Conservation (phyloP, 75 land plant genomes). For the Chamaecyparis obtusa region DNA sequence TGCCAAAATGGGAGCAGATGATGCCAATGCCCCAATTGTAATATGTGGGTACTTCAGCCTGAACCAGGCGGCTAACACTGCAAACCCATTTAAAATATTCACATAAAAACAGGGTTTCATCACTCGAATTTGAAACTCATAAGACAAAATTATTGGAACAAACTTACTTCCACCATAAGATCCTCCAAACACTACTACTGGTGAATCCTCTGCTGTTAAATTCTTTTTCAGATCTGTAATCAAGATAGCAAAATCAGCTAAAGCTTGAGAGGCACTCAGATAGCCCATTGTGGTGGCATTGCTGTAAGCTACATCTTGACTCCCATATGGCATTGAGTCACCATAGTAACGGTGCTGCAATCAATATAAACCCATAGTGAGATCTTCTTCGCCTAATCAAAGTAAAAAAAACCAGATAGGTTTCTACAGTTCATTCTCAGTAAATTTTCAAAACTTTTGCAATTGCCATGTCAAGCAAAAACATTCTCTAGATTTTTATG, state of each 20-base stretch:
- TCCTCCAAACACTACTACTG: slow-evolving; percentile 66
- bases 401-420: background rate
- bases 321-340: slow-evolving; percentile 38
- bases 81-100: background rate
- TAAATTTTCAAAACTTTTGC: background rate
- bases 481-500: too few species aligned
- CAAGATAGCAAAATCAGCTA: slow-evolving; percentile 56
- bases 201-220: slow-evolving; percentile 28
- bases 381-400: background rate
- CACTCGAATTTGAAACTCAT: background rate
- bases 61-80: slow-evolving; percentile 82
- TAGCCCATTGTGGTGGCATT: slow-evolving; percentile 39
- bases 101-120: background rate
- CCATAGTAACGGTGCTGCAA: slow-evolving; percentile 71
- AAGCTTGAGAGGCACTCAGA: slow-evolving; percentile 59
- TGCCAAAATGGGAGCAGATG: slow-evolving; percentile 66
- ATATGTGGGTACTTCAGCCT: slow-evolving; percentile 73
- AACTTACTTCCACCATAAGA: slow-evolving; percentile 70
- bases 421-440: background rate
- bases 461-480: too few species aligned
- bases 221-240: slow-evolving; percentile 48
- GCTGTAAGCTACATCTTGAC: slow-evolving; percentile 23
- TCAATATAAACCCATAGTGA: background rate
- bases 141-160: too few species aligned
- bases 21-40: slow-evolving; percentile 63